phyloP scores from a whole-genome alignment of 495 filamentous ascomycete genomes.

The Talaromyces proteolyticus region DNA sequence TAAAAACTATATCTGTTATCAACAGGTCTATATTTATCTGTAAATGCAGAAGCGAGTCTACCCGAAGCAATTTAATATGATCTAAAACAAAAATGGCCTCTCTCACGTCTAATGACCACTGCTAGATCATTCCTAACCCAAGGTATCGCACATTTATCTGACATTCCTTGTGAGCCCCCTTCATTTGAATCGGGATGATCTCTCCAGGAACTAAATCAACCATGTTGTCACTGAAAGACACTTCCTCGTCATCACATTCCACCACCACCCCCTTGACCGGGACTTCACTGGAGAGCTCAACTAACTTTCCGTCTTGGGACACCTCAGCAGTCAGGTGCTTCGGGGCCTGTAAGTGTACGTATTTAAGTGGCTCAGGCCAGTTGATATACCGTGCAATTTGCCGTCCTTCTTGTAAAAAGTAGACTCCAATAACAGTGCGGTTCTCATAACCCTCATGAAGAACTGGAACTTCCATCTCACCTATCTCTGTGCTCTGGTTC shows the following conservation, averaged over 20 bases:
- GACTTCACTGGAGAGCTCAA: slow-evolving; percentile 19
- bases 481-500: slow-evolving; percentile 63
- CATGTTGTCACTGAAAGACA: slow-evolving; percentile 32
- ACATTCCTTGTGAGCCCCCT: slow-evolving; percentile 6
- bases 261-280: slow-evolving; percentile 36
- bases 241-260: slow-evolving; percentile 33
- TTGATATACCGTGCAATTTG: slow-evolving; percentile 78
- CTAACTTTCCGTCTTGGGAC: too few relatives aligned
- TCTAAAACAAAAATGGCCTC: too few relatives aligned
- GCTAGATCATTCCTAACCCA: background rate
- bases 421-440: slow-evolving; percentile 54
- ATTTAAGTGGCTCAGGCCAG: slow-evolving; percentile 93
- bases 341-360: slow-evolving; percentile 52
- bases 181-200: slow-evolving; percentile 9
- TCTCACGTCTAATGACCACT: background rate
- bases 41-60: background rate
- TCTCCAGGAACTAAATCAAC: slow-evolving; percentile 45
- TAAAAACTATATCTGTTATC: background rate
- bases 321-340: slow-evolving; percentile 16
- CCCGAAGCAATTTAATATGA: too few relatives aligned
- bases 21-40: background rate
- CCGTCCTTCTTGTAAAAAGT: slow-evolving; percentile 51
- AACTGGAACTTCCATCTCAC: slow-evolving; percentile 43
- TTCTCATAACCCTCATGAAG: slow-evolving; percentile 50
- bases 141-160: background rate